Base-by-base conservation (phyloP, 495 filamentous ascomycete genomes). In the Aspergillus carlsbadensis region DNA sequence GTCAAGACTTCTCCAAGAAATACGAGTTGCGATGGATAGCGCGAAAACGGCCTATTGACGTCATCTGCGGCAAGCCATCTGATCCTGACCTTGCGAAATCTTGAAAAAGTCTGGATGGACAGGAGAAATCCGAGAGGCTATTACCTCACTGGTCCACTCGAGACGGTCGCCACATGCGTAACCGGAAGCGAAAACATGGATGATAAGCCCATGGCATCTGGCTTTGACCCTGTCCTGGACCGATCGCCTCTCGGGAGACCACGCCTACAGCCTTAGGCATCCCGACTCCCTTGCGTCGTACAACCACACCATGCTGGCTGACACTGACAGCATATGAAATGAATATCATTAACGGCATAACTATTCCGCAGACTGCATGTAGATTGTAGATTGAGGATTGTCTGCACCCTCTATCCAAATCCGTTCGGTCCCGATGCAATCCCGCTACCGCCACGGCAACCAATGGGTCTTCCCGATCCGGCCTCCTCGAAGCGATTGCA, bases 281-380 rank as follows among this genome's bases (percentile, higher is more conserved):
- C 45, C 54, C 37, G 37, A 57, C 24, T 26, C 42, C 54, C 54
- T 57, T 57, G 26, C 54, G 54, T 57, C 13, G 54, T 50, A 44
- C 54, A 41, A 57, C 54, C 15, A 22, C 22, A 20, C 18, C 22
- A 40, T 33, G 22, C 14, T 40, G 37, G 40, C 24, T 50, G 45
- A 57, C 45, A 50, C 33, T 37, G 21, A 40, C 35, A 14, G n/a
- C 15, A 52, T 21, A 11, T 29, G 21, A 7, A 14, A 20, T 39
- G 17, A n/a, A n/a, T n/a, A n/a, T n/a, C n/a, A n/a, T n/a, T n/a
- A n/a, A n/a, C n/a, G n/a, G n/a, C n/a, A n/a, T n/a, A n/a, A n/a
- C n/a, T n/a, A n/a, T n/a, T n/a, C n/a, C n/a, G n/a, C n/a, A n/a
- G n/a, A n/a, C n/a, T n/a, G n/a, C n/a, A n/a, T n/a, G n/a, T n/a